Conservation (phyloP, 2,329 filamentous ascomycete genomes). For the Beauveria varroae region DNA sequence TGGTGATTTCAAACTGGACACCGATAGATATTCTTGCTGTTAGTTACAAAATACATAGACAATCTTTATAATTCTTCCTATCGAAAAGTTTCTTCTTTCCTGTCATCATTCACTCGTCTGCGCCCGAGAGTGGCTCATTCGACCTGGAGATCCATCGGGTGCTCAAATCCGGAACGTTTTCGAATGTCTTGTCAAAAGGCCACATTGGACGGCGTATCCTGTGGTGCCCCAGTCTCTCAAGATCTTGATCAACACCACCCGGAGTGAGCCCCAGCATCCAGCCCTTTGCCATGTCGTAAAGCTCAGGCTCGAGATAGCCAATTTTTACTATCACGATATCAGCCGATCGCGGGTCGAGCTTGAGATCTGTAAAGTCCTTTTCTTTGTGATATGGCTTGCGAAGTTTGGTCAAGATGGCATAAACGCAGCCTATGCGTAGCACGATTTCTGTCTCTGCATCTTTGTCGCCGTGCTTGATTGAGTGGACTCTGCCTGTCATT, state of each 20-base stretch:
- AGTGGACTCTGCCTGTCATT: slow-evolving; percentile 41
- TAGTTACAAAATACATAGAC: background rate
- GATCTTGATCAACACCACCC: slow-evolving; percentile 46
- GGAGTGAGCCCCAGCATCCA: slow-evolving; percentile 49
- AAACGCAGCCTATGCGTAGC: slow-evolving; percentile 41
- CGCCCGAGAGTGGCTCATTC: slow-evolving; percentile 14
- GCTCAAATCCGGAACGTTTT: slow-evolving; percentile 14
- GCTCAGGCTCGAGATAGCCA: slow-evolving; percentile 46
- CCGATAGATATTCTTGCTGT: background rate
- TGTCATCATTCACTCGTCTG: slow-evolving; percentile 8
- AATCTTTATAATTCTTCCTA: background rate
- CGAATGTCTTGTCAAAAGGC: slow-evolving; percentile 20
- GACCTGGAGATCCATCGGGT: slow-evolving; percentile 18
- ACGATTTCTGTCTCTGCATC: slow-evolving; percentile 42
- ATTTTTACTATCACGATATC: slow-evolving; percentile 50
- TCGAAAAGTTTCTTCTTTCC: background rate
- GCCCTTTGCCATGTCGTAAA: slow-evolving; percentile 44
- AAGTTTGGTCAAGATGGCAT: slow-evolving; percentile 42
- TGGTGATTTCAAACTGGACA: too few species aligned
- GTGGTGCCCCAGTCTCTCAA: slow-evolving; percentile 39
- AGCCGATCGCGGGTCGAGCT: slow-evolving; percentile 35
- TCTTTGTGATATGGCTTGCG: slow-evolving; percentile 49
- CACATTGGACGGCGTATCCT: slow-evolving; percentile 41
- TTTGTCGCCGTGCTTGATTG: slow-evolving; percentile 42
- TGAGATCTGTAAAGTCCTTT: slow-evolving; percentile 41